These are phyloP conservation scores for Lachnellula hyalina DNA, from an alignment of 2,329 filamentous ascomycete species.

Conservation along the genomic window DNA sequence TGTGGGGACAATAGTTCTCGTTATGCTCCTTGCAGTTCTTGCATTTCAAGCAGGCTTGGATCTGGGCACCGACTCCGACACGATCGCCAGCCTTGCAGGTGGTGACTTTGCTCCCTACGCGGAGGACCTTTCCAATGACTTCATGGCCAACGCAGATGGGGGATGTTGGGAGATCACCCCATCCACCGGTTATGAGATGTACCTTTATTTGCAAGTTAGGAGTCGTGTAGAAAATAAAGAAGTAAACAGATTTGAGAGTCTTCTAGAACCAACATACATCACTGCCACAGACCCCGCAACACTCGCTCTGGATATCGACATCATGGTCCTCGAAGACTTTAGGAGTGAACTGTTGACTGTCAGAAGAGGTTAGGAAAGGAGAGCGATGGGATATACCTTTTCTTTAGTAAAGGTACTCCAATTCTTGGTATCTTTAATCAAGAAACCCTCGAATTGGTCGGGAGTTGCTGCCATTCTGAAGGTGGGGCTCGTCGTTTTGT, in stretches of 20 bases:
- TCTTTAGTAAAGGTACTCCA: slow-evolving; percentile 24
- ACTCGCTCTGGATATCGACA: slow-evolving; percentile 81
- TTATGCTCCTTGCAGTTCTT: slow-evolving; percentile 20
- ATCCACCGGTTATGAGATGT: slow-evolving; percentile 56
- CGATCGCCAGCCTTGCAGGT: slow-evolving; percentile 45
- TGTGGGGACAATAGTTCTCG: slow-evolving; percentile 25
- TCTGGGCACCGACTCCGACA: slow-evolving; percentile 49
- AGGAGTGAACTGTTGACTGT: slow-evolving; percentile 44
- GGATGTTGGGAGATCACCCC: slow-evolving; percentile 22
- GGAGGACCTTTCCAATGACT: slow-evolving; percentile 37
- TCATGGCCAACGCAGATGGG: slow-evolving; percentile 41
- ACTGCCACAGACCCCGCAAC: slow-evolving; percentile 73
- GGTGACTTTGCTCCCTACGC: slow-evolving; percentile 57
- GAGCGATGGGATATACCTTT: slow-evolving; percentile 13
- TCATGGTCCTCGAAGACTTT: slow-evolving; percentile 84
- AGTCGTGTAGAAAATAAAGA: no score
- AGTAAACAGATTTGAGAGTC: no score
- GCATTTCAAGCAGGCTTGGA: slow-evolving; percentile 46
- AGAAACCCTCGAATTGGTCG: slow-evolving; percentile 56
- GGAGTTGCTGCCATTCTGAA: slow-evolving; percentile 35
- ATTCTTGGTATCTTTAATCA: slow-evolving; percentile 36
- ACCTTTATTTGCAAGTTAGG: no score
- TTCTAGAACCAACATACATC: no score
- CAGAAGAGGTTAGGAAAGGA: not conserved
- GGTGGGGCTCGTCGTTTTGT: not conserved